Percentiles rank a stretch among this genome's conserved stretches.
Conservation (phyloP, 305 asterid species). For the Solanum aculeatissimum region DNA sequence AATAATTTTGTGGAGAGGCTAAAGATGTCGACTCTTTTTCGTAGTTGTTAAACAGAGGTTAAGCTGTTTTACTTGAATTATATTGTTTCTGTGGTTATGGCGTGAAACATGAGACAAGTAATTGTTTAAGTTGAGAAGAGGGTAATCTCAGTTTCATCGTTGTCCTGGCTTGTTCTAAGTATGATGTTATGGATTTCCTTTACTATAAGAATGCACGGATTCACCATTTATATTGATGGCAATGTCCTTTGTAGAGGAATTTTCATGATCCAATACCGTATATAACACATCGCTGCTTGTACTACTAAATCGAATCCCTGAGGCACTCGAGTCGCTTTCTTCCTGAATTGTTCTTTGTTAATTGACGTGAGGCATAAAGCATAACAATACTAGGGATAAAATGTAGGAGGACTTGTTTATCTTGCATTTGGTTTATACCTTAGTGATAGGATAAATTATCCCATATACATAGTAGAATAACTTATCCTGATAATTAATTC, state of each 20-base stretch:
- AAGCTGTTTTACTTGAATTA: not conserved
- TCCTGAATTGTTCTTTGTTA: no score
- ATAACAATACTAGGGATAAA: no score
- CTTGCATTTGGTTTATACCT: no score
- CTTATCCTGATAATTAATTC: no score
- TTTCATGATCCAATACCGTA: no score
- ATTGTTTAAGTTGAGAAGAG: not conserved
- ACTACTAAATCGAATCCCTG: not conserved
- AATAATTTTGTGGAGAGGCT: conserved; percentile 32
- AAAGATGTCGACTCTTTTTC: conserved; percentile 6
- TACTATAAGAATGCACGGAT: not conserved
- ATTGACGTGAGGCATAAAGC: no score
- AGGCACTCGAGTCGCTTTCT: not conserved
- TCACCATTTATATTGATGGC: not conserved
- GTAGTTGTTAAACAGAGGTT: conserved; percentile 7
- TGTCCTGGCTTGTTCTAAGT: not conserved
- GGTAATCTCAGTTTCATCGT: not conserved
- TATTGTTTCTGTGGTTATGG: not conserved
- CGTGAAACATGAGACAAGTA: not conserved
- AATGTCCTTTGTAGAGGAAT: not conserved
- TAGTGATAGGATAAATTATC: no score
- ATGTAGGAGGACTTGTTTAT: no score
- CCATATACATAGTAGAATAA: no score
- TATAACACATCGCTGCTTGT: not conserved
- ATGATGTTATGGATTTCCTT: not conserved